Base-by-base conservation (phyloP, 129 eudicot genomes). In the Ambrosia artemisiifolia region DNA sequence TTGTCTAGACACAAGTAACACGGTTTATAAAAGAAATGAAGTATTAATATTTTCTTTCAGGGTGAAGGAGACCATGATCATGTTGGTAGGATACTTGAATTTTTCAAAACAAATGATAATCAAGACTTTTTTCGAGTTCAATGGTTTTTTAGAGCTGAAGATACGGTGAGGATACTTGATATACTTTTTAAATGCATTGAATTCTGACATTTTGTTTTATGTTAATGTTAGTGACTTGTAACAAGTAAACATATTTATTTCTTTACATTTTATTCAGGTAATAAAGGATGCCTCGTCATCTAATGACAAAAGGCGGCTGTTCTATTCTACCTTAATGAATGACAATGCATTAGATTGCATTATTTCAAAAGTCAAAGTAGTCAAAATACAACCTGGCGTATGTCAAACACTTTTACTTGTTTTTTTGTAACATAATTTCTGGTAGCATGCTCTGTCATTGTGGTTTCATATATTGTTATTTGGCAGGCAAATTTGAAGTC, bases 111-210 rank as follows among this genome's bases (percentile, higher is more conserved):
- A 42, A 68, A 66, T 33, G 70, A 69, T 10, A 63, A 71, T 30
- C 73, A 81, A 76, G 65, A 72, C 35, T 86, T 74, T 51, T 76
- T 82, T 67, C 54, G 83, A 44, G 75, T 79, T 66, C 96, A 84
- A 43, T 89, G 96, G 96, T 89, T 81, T 55, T 89, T 68, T 50
- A 75, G 92, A 70, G 88, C 89, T 16, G 73, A 84, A 79, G 94
- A 78, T 81, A 78, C 85, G 70, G 92, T 87, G 43, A 75, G 67
- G 55, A 69, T 80, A 63, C 20, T 42, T 43, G 20, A 60, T 60
- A 57, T 78, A 67, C 69, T 48, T 68, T 76, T 46, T 48, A 76
- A 47, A 34, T 19, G 36, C 75, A 67, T 55, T 57, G 20, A 49
- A 63, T 24, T 61, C 17, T 32, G 34, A 61, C 19, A 16, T 72